phyloP scores from a whole-genome alignment of 148 eudicot species.

The Camellia sinensis region DNA sequence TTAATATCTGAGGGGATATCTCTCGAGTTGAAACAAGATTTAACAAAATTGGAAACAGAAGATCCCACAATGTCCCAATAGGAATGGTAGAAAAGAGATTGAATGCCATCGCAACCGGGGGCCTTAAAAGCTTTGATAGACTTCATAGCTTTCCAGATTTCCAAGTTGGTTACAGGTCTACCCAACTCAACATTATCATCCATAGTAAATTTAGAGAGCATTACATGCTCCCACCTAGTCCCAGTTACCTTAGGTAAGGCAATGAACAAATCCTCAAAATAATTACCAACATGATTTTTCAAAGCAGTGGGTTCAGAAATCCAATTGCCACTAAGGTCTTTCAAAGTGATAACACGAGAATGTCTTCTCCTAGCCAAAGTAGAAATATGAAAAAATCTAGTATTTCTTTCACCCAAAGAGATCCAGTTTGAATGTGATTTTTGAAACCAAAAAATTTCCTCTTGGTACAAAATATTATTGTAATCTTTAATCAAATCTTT shows the following conservation, averaged over 20 bases:
- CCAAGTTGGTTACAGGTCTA: not conserved
- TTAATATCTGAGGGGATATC: not conserved
- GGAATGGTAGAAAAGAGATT: not conserved
- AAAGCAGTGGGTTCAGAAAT: not conserved
- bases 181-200: too few species aligned
- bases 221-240: not conserved
- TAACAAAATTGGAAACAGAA: not conserved
- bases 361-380: not conserved
- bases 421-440: not conserved
- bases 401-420: not conserved
- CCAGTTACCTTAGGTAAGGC: too few species aligned
- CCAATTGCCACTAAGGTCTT: not conserved
- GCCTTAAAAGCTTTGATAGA: not conserved
- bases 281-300: too few species aligned
- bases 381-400: not conserved
- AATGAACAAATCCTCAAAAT: too few species aligned
- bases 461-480: not conserved
- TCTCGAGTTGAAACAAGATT: not conserved
- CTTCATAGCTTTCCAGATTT: not conserved
- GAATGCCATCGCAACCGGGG: not conserved
- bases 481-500: not conserved
- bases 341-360: not conserved
- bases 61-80: not conserved
- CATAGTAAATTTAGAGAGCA: too few species aligned
- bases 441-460: conserved; percentile 5